Evolutionary conservation across 352 stramenopile genomes (phyloP), one percentile per base, ranked within the genome.

Genomic region (Globisporangium cederbergense): DNA sequence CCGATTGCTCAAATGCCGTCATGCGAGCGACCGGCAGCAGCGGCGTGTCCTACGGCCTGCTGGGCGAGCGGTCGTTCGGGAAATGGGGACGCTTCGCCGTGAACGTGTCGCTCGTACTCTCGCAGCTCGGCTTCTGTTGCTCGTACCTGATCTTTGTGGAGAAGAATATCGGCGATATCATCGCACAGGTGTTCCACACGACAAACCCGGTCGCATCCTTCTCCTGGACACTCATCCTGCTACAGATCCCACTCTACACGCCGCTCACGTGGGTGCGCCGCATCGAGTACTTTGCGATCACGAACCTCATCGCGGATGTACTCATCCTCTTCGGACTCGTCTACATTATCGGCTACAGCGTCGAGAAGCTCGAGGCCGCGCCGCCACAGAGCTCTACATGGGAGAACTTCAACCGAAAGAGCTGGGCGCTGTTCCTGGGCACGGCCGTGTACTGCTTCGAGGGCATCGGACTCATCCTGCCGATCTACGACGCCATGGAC

Each of bases 71-170:
- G 28, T 71, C 81, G 25, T 87, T 80, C n/a, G 81, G 81, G 9
- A 74, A 72, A 43, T 43, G 73, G 0, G 81, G 81, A 4, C 72
- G 77, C 25, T 60, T 82, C 7, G 77, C 81, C 43, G 81, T 90
- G 30, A 86, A 89, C 50, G 74, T 88, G 30, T 90, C 81, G 55
- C 78, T 90, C 20, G 76, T 90, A 46, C 81, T 90, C 43, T 88
- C 81, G 36, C 81, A 90, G 55, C 66, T 82, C 51, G 81, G 81
- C 10, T 90, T 90, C 68, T 90, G 81, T 66, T 90, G 81, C 64
- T 88, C 81, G 62, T 90, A 90, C 63, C 70, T 88, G 36, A 90
- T 90, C 51, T 90, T 90, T 59, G 81, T 90, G 54, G 78, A 86
- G 61, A 77, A 83, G 65, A 90, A 90, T 62, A 78, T 90, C 20